Conservation (phyloP, 2,329 filamentous ascomycete genomes). For the Coniochaeta sp. region DNA sequence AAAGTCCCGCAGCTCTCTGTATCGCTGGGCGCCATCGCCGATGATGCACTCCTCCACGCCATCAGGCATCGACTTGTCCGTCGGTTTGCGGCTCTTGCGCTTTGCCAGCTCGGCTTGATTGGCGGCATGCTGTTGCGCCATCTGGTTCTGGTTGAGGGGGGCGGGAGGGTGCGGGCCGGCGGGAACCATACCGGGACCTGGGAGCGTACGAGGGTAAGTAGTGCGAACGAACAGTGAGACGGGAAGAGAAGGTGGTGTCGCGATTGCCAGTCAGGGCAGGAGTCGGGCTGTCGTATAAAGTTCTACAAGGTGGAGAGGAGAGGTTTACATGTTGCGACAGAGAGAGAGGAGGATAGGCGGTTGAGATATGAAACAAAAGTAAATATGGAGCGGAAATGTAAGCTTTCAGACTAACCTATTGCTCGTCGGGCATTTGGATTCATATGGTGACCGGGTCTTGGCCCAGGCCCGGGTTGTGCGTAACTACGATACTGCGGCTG, state of each 20-base stretch:
- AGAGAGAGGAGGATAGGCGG: not conserved
- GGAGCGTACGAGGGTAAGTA: not conserved
- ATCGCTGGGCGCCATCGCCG: slow-evolving; percentile 73
- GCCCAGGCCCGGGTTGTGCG: slow-evolving; percentile 30
- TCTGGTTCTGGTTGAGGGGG: slow-evolving; percentile 46
- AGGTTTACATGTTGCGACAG: not conserved
- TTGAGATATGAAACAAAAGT: not conserved
- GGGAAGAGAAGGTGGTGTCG: not conserved
- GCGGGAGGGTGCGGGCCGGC: slow-evolving; percentile 33
- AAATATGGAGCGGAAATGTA: slow-evolving; percentile 2
- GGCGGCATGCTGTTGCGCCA: slow-evolving; percentile 37
- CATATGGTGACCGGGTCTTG: not conserved
- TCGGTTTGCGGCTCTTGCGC: slow-evolving; percentile 79
- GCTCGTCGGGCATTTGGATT: slow-evolving; percentile 2
- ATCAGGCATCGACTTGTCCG: slow-evolving; percentile 90
- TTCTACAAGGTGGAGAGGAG: not conserved
- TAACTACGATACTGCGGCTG: slow-evolving; percentile 45
- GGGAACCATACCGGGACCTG: slow-evolving; percentile 48
- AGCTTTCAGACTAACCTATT: slow-evolving; percentile 2
- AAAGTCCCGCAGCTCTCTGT: slow-evolving; percentile 75
- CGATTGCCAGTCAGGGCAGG: not conserved
- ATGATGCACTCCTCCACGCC: slow-evolving; percentile 77
- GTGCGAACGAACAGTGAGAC: not conserved
- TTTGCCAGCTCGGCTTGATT: slow-evolving; percentile 59
- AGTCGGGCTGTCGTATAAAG: not conserved